These are phyloP conservation scores for Lepiota brunneoincarnata DNA, from an alignment of 768 basidiomycete species.

Conservation along the genomic window DNA sequence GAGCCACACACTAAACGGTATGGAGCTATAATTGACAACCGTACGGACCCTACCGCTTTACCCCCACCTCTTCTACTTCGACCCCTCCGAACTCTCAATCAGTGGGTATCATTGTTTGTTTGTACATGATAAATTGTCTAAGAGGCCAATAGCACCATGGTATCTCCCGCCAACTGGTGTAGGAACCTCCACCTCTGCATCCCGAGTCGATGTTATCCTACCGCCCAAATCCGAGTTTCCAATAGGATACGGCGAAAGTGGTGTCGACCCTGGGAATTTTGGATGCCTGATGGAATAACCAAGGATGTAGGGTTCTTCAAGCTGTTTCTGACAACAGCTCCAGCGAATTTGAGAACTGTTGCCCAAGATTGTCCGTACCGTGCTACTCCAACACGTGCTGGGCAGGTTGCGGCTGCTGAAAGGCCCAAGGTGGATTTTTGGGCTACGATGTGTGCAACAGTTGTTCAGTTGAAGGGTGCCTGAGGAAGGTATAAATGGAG, in stretches of 20 bases:
- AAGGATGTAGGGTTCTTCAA: slow-evolving; percentile 43
- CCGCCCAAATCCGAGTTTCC: slow-evolving; percentile 24
- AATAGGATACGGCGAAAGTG: slow-evolving; percentile 40
- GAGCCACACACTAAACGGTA: slow-evolving; percentile 14
- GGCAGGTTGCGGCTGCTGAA: too few species aligned
- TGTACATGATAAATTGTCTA: not conserved
- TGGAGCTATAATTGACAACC: slow-evolving; percentile 31
- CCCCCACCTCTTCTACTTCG: slow-evolving; percentile 40
- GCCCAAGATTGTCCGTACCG: slow-evolving; percentile 17
- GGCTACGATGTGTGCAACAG: not conserved
- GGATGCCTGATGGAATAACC: slow-evolving; percentile 25
- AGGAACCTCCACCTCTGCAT: slow-evolving; percentile 19
- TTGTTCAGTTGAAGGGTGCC: not conserved
- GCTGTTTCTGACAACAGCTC: slow-evolving; percentile 36
- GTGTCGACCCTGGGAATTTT: slow-evolving; percentile 29
- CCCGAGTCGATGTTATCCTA: slow-evolving; percentile 23
- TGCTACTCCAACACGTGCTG: not conserved
- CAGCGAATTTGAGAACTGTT: slow-evolving; percentile 32
- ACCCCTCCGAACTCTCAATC: slow-evolving; percentile 35
- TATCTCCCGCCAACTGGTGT: slow-evolving; percentile 27
- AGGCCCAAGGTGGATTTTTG: not conserved
- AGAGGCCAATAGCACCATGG: slow-evolving; percentile 11
- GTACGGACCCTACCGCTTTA: slow-evolving; percentile 29
- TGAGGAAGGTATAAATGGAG: too few species aligned
- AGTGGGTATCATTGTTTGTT: slow-evolving; percentile 19